Conservation (phyloP, 2,329 filamentous ascomycete species). For the Diaporthe aspalathi region DNA sequence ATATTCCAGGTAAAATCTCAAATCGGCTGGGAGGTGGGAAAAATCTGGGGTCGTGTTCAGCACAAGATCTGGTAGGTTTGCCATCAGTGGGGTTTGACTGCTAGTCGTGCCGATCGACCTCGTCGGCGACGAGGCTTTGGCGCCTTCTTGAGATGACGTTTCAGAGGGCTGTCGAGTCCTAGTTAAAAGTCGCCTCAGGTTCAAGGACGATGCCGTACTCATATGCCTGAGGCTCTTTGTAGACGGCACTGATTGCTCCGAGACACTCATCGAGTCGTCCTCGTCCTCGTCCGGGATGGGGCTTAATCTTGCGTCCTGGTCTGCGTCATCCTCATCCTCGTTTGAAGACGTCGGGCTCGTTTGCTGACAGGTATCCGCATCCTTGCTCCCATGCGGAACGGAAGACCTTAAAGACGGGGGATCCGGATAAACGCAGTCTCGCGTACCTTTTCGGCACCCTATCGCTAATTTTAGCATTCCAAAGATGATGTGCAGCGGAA, state of each 20-base stretch:
- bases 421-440: constrained; percentile 92
- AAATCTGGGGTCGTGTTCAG: constrained; percentile 56
- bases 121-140: constrained; percentile 65
- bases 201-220: constrained; percentile 54
- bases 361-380: constrained; percentile 53
- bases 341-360: constrained; percentile 66
- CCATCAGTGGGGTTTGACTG: constrained; percentile 49
- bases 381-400: constrained; percentile 50
- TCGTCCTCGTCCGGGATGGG: constrained; percentile 69
- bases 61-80: constrained; percentile 47
- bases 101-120: constrained; percentile 58
- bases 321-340: constrained; percentile 62
- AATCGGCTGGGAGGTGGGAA: constrained; percentile 72
- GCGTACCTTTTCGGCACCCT: constrained; percentile 92
- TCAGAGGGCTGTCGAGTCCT: constrained; percentile 62
- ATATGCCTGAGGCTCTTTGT: constrained; percentile 49
- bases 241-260: constrained; percentile 41
- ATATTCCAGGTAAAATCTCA: constrained; percentile 83
- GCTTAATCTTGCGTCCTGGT: constrained; percentile 58
- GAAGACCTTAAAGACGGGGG: constrained; percentile 61
- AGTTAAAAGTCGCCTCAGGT: constrained; percentile 47
- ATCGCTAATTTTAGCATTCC: constrained; percentile 40
- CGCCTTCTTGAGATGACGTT: constrained; percentile 63
- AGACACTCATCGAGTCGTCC: constrained; percentile 48
- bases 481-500: background rate